These are phyloP conservation scores for Tardiomyces digboiensis DNA, from an alignment of 1,139 yeast genomes.

Conservation along the genomic window DNA sequence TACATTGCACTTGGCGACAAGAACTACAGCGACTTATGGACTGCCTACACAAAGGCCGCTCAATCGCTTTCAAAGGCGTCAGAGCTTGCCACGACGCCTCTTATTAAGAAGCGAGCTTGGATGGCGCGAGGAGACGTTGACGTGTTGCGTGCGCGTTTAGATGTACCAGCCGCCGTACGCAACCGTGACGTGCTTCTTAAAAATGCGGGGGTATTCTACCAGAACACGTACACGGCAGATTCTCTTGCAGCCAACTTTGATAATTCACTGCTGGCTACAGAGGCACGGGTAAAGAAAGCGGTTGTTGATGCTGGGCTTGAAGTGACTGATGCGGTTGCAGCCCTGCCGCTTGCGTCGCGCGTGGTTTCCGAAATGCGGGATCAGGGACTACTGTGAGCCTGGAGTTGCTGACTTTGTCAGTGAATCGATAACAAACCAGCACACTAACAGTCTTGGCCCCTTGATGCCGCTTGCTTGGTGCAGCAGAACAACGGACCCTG, in stretches of 20 bases:
- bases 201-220: constrained; percentile 16
- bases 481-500: too few relatives aligned
- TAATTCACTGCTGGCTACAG: constrained; percentile 9
- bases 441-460: too few relatives aligned
- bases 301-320: constrained; percentile 3
- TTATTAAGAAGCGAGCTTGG: constrained; percentile 4
- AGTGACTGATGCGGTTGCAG: not conserved
- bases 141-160: constrained; percentile 13
- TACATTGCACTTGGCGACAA: constrained; percentile 14
- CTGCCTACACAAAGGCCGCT: constrained; percentile 7
- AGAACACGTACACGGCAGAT: constrained; percentile 11
- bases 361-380: not conserved
- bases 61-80: constrained; percentile 4
- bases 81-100: not conserved
- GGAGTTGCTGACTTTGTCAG: too few relatives aligned
- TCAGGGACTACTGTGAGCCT: too few relatives aligned
- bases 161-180: constrained; percentile 12
- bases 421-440: too few relatives aligned
- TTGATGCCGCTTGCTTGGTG: too few relatives aligned
- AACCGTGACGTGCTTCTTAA: constrained; percentile 11
- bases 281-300: constrained; percentile 9
- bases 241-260: constrained; percentile 8
- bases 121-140: constrained; percentile 20
- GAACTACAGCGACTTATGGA: constrained; percentile 5
- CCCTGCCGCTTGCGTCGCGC: not conserved